Evolutionary conservation across 495 filamentous ascomycete genomes (phyloP).

Genomic region (Xylaria intraflava): DNA sequence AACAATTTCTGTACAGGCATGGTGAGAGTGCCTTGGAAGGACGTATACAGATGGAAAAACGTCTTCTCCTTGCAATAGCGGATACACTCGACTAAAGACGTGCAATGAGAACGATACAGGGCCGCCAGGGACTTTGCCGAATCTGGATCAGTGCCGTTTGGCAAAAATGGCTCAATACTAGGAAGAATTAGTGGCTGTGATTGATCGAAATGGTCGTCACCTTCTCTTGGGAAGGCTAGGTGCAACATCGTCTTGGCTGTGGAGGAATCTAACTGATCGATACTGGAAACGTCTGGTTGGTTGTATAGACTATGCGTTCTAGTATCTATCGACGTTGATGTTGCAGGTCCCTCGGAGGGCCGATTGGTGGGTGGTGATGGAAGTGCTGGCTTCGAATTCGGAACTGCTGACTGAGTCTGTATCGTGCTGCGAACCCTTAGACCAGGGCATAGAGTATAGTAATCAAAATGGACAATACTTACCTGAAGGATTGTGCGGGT

Average conservation of each 20-base stretch:
- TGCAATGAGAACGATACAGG: conserved; percentile 88
- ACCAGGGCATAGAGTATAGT: neutral
- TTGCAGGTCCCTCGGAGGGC: conserved; percentile 16
- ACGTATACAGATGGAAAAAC: conserved; percentile 89
- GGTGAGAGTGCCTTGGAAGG: conserved; percentile 91
- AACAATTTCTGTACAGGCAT: conserved; percentile 96
- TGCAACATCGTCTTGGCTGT: conserved; percentile 55
- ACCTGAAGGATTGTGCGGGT: conserved; percentile 40
- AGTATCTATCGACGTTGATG: neutral
- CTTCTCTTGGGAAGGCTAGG: conserved; percentile 57
- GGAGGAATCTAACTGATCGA: conserved; percentile 40
- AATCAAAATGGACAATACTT: conserved; percentile 8
- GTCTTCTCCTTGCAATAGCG: conserved; percentile 93
- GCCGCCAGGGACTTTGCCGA: conserved; percentile 73
- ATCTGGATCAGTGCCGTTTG: conserved; percentile 70
- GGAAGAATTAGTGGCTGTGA: conserved; percentile 70
- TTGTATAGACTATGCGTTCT: conserved; percentile 45
- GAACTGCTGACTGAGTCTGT: conserved; percentile 16
- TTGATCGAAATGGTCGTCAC: conserved; percentile 44
- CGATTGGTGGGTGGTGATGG: conserved; percentile 52
- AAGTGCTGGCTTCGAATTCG: conserved; percentile 52
- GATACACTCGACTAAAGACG: conserved; percentile 87
- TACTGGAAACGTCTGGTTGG: conserved; percentile 38
- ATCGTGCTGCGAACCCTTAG: conserved; percentile 24
- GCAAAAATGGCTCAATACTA: conserved; percentile 67